A percentile compares a stretch with the other conserved stretches of the same genome.
Evolutionary conservation across 202 grass and related monocot genomes (phyloP).

Genomic region (Tripidium arundinaceum): DNA sequence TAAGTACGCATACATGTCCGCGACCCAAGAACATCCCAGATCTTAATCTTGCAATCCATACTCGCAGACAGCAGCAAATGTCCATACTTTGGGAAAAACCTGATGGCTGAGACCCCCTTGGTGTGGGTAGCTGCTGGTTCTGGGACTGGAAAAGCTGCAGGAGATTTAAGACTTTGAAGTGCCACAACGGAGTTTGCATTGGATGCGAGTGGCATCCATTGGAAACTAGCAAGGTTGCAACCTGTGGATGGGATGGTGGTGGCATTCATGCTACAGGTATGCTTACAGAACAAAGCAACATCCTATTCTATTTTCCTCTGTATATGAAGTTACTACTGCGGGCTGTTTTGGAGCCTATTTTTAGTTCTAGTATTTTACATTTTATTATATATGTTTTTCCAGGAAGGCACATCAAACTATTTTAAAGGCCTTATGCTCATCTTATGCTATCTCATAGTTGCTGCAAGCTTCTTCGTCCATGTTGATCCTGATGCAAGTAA

Average conservation of each 20-base stretch:
- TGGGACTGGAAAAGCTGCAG: no score
- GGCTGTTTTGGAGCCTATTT: slow-evolving; percentile 2
- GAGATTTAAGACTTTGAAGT: no score
- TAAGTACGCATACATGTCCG: no score
- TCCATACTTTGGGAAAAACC: slow-evolving; percentile 86
- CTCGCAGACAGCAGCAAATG: no score
- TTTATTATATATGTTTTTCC: slow-evolving; percentile 34
- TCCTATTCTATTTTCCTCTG: slow-evolving; percentile 7
- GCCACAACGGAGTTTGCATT: no score
- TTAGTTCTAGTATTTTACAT: neutral
- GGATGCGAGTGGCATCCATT: no score
- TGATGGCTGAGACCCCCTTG: slow-evolving; percentile 87
- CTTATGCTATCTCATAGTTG: slow-evolving; percentile 85
- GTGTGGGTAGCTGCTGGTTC: no score
- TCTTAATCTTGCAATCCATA: no score
- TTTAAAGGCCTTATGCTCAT: slow-evolving; percentile 97
- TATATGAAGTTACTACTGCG: neutral
- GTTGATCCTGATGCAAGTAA: slow-evolving; percentile 71
- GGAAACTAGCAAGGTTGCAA: no score
- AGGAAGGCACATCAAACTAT: slow-evolving; percentile 94
- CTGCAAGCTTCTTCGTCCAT: slow-evolving; percentile 90
- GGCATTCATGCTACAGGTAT: slow-evolving; percentile 97
- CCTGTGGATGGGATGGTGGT: no score
- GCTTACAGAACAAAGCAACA: slow-evolving; percentile 21
- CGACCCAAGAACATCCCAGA: no score